phyloP scores from a whole-genome alignment of 192 early-diverging fungal genomes.

The Chytriomyces confervae region DNA sequence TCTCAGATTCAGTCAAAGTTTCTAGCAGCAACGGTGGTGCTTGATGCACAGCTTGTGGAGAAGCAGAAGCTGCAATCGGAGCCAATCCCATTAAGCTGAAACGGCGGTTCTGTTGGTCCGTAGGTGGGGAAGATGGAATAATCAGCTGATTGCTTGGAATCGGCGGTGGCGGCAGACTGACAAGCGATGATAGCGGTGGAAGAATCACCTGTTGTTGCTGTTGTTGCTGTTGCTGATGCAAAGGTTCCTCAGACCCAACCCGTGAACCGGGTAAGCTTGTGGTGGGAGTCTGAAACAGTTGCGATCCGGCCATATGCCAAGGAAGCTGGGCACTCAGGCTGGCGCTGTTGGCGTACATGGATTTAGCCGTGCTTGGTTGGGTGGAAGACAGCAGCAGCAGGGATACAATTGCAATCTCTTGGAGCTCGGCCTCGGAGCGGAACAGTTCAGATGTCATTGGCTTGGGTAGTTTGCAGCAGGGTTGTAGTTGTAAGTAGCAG shows the following conservation, averaged over 20 bases:
- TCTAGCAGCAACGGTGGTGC: neutral
- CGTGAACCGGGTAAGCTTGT: neutral
- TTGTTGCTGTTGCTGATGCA: neutral
- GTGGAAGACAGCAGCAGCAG: too few species aligned
- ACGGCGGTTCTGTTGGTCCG: neutral
- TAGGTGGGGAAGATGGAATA: neutral
- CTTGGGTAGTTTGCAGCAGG: too few species aligned
- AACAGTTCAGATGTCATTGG: too few species aligned
- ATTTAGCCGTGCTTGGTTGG: too few species aligned
- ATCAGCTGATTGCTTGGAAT: neutral
- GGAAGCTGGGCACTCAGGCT: neutral
- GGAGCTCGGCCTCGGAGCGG: too few species aligned
- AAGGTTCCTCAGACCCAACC: neutral
- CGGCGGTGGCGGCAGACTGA: neutral
- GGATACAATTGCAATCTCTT: too few species aligned
- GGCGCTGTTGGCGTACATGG: too few species aligned
- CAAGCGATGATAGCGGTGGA: neutral
- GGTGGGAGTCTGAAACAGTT: neutral
- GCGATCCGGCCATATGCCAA: neutral
- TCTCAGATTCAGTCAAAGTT: neutral
- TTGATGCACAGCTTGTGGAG: neutral
- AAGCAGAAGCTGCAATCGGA: neutral
- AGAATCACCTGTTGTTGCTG: neutral
- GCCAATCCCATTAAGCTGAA: neutral
- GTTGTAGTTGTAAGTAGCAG: too few species aligned